Percentiles rank a stretch among this genome's conserved stretches.
These are phyloP conservation scores for Solanum hybrid DNA, from an alignment of 305 asterid species.

Conservation along the genomic window DNA sequence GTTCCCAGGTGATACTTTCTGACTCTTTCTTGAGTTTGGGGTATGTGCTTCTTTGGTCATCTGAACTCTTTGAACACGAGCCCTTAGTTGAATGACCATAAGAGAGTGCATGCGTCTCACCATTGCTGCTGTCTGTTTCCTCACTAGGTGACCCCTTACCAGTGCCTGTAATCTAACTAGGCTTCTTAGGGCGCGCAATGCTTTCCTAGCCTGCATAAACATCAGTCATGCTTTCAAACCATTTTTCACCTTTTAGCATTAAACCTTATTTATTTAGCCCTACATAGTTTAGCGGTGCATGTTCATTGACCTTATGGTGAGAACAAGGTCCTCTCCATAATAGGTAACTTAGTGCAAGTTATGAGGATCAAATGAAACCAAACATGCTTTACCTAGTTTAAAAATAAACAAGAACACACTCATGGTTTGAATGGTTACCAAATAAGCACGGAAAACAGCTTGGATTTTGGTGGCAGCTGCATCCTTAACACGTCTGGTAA, in stretches of 20 bases:
- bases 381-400: neutral
- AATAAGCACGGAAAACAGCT: constrained; percentile 53
- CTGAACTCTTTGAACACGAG: constrained; percentile 48
- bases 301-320: neutral
- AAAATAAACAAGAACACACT: neutral
- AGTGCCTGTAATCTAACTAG: constrained; percentile 73
- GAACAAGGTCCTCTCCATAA: neutral
- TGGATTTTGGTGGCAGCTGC: constrained; percentile 68
- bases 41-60: constrained; percentile 31
- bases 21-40: constrained; percentile 16
- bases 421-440: constrained; percentile 29
- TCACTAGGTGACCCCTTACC: constrained; percentile 65
- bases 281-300: neutral
- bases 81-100: constrained; percentile 61
- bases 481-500: neutral
- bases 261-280: neutral
- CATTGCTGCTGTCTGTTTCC: constrained; percentile 45
- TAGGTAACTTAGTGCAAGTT: neutral
- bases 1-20: constrained; percentile 16
- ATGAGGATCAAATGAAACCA: neutral
- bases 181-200: constrained; percentile 53
- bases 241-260: neutral
- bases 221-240: neutral
- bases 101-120: constrained; percentile 53
- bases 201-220: constrained; percentile 59